Percentiles rank a stretch among this genome's conserved stretches.
Evolutionary conservation across 495 filamentous ascomycete species (phyloP).

Genomic region (Neurospora africana): DNA sequence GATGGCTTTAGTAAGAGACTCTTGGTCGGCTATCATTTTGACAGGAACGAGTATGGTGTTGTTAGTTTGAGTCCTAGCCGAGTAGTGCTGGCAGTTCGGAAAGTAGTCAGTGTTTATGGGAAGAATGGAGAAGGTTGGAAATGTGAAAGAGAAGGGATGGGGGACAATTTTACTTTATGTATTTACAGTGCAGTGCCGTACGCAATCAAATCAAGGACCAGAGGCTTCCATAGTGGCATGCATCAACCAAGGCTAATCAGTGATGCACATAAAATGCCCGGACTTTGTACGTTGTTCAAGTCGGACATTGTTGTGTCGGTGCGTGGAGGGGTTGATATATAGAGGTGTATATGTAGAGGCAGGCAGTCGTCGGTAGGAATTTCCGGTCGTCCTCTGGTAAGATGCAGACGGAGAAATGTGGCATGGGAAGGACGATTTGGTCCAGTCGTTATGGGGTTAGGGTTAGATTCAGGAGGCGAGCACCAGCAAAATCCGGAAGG

Average conservation of each 20-base stretch:
- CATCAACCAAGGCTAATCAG: background rate
- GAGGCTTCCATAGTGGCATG: background rate
- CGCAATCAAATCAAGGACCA: background rate
- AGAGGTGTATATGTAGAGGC: background rate
- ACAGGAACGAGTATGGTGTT: background rate
- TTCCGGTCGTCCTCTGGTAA: background rate
- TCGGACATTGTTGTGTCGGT: no score
- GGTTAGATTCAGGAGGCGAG: background rate
- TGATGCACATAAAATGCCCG: background rate
- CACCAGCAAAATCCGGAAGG: background rate
- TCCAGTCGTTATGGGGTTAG: background rate
- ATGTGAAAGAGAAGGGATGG: background rate
- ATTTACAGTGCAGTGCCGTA: background rate
- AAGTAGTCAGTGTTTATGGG: background rate
- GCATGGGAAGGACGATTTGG: background rate
- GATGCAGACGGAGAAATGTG: background rate
- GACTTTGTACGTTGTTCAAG: background rate
- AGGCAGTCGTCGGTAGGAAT: background rate
- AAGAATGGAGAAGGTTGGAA: background rate
- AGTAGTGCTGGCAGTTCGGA: background rate
- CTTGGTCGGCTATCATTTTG: background rate
- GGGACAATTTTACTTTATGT: background rate
- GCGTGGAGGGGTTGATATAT: background rate
- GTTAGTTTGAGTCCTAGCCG: background rate
- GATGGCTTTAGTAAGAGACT: background rate